Evolutionary conservation across 2,329 filamentous ascomycete genomes (phyloP).

Genomic region (Emergomyces orientalis): DNA sequence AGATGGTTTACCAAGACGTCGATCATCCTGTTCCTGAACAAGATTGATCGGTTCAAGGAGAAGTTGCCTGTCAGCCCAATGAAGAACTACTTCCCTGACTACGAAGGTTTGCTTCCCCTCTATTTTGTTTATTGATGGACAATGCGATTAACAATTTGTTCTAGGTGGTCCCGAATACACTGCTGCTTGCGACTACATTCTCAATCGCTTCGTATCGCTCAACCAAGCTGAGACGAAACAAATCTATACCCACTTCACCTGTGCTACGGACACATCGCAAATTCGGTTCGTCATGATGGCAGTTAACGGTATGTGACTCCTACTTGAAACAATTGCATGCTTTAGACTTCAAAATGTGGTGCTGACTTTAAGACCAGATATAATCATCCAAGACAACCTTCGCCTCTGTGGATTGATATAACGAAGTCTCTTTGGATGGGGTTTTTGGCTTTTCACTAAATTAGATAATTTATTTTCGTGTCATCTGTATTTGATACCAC

Average conservation of each 20-base stretch:
- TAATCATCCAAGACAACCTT: slow-evolving; percentile 99
- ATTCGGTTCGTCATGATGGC: slow-evolving; percentile 99
- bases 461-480: slow-evolving; percentile 11
- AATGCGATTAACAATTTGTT: slow-evolving; percentile 18
- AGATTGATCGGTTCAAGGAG: slow-evolving; percentile 67
- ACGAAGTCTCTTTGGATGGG: slow-evolving; percentile 27
- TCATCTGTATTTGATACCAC: slow-evolving; percentile 15
- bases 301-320: slow-evolving; percentile 69
- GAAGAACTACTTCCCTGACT: slow-evolving; percentile 69
- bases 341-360: slow-evolving; percentile 7
- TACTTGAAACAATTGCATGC: not conserved
- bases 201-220: slow-evolving; percentile 94
- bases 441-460: slow-evolving; percentile 9
- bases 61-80: slow-evolving; percentile 63
- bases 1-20: slow-evolving; percentile 64
- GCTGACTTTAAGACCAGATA: slow-evolving; percentile 52
- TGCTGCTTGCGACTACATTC: slow-evolving; percentile 94
- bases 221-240: slow-evolving; percentile 99
- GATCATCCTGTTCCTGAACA: slow-evolving; percentile 65
- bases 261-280: slow-evolving; percentile 95
- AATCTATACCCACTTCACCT: slow-evolving; percentile 99
- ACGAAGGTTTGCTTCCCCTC: slow-evolving; percentile 49
- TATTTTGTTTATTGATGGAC: slow-evolving; percentile 11
- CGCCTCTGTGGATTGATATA: slow-evolving; percentile 95
- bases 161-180: slow-evolving; percentile 84